Percentiles rank a stretch among this genome's conserved stretches.
Conservation (phyloP, 208 protist species). For the Borovskyia barvae region DNA sequence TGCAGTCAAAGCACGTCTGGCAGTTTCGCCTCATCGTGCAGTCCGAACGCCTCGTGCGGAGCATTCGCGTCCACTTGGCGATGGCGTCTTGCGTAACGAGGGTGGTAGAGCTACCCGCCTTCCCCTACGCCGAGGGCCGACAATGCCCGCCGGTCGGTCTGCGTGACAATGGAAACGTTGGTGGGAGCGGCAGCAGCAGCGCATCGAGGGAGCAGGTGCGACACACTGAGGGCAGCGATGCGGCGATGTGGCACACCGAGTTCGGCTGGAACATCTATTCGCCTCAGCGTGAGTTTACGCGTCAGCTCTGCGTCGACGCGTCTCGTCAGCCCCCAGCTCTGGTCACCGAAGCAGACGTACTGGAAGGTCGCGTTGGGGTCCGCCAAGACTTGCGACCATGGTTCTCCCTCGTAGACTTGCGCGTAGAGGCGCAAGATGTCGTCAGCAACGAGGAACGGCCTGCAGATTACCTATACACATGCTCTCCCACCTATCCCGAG, state of each 20-base stretch:
- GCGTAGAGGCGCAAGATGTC: conserved; percentile 9
- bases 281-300: conserved; percentile 40
- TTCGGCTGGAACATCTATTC: conserved; percentile 85
- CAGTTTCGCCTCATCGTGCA: conserved; percentile 28
- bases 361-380: conserved; percentile 26
- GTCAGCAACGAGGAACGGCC: conserved; percentile 2
- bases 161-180: not conserved
- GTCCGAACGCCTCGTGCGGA: conserved; percentile 23
- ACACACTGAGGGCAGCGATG: not conserved
- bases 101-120: conserved; percentile 52
- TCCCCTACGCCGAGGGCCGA: conserved; percentile 23
- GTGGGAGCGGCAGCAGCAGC: not conserved
- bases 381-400: conserved; percentile 56
- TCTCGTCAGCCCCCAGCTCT: conserved; percentile 10
- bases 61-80: conserved; percentile 23
- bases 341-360: conserved; percentile 16
- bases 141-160: not conserved
- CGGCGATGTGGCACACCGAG: conserved; percentile 33
- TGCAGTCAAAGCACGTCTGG: conserved; percentile 53
- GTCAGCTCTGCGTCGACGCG: conserved; percentile 49
- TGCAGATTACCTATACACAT: conserved; percentile 23
- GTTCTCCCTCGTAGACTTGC: conserved; percentile 47
- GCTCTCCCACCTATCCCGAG: conserved; percentile 76
- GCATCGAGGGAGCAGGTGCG: too few relatives aligned
- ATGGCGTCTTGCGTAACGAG: conserved; percentile 11